A percentile compares a stretch with the other conserved stretches of the same genome.
Conservation (phyloP, 768 basidiomycete genomes). For the Coprinopsis marcescibilis region DNA sequence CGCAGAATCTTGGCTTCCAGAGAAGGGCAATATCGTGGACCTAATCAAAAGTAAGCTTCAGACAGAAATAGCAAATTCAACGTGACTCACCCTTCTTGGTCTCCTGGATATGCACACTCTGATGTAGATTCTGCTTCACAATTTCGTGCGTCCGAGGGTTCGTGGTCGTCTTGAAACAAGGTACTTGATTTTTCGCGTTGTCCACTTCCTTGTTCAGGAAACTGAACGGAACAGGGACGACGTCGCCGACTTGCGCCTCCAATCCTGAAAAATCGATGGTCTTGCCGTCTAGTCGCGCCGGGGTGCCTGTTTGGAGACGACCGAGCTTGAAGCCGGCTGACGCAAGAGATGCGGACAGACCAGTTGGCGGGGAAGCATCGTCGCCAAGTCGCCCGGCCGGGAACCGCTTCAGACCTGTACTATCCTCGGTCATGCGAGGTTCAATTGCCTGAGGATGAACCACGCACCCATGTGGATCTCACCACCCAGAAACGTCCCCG, state of each 20-base stretch:
- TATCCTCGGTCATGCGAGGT: background rate
- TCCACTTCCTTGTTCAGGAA: constrained; percentile 63
- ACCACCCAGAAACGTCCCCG: constrained; percentile 87
- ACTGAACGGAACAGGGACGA: constrained; percentile 65
- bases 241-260: constrained; percentile 62
- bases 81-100: constrained; percentile 87
- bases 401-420: constrained; percentile 65
- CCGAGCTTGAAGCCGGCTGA: constrained; percentile 78
- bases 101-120: constrained; percentile 83
- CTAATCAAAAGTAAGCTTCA: too few relatives aligned
- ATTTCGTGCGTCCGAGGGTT: constrained; percentile 68
- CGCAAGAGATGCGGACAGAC: constrained; percentile 70
- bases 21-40: constrained; percentile 91
- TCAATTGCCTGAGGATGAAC: background rate
- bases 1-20: constrained; percentile 82
- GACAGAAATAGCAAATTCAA: too few relatives aligned
- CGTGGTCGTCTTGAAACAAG: constrained; percentile 69
- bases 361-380: constrained; percentile 60
- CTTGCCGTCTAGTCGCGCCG: constrained; percentile 65
- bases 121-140: constrained; percentile 69
- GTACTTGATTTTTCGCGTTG: constrained; percentile 72
- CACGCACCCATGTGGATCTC: constrained; percentile 81
- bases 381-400: constrained; percentile 78
- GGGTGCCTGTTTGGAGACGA: constrained; percentile 81
- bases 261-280: constrained; percentile 68